Evolutionary conservation across 2,329 filamentous ascomycete species (phyloP).

Genomic region (Pseudogymnoascus sp.): DNA sequence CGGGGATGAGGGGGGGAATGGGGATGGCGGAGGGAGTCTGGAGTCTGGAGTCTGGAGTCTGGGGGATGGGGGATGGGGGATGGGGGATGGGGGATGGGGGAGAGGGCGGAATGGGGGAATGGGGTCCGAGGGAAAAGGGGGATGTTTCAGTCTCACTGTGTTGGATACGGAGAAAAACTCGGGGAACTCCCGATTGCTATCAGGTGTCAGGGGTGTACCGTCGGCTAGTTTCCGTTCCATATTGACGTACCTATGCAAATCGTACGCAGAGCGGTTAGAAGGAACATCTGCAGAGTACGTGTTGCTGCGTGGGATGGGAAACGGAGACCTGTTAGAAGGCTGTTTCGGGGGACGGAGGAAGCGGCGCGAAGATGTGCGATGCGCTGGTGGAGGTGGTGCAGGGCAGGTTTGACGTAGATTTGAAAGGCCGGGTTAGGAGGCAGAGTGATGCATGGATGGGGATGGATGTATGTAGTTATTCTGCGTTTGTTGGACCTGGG

Average conservation of each 20-base stretch:
- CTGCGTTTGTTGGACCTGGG: not conserved
- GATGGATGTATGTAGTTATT: not conserved
- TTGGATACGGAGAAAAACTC: not conserved
- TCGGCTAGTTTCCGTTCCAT: not conserved
- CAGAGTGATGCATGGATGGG: too few species aligned
- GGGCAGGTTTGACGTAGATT: not conserved
- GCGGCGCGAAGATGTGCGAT: not conserved
- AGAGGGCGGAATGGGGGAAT: too few species aligned
- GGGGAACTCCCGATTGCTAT: not conserved
- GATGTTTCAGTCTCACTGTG: not conserved
- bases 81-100: not conserved
- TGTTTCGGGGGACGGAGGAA: not conserved
- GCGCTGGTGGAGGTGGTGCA: not conserved
- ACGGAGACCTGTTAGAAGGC: not conserved
- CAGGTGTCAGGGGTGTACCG: not conserved
- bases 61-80: not conserved
- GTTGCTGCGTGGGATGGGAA: not conserved
- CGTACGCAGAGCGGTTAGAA: not conserved
- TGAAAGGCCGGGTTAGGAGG: not conserved
- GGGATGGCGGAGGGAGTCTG: not conserved
- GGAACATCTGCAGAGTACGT: not conserved
- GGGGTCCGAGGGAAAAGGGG: too few species aligned
- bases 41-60: not conserved
- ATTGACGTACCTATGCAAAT: not conserved
- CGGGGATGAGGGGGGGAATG: not conserved